Percentiles rank a stretch among this genome's conserved stretches.
Conservation (phyloP, 2,329 filamentous ascomycete genomes). For the Dothideomycetes sp. region DNA sequence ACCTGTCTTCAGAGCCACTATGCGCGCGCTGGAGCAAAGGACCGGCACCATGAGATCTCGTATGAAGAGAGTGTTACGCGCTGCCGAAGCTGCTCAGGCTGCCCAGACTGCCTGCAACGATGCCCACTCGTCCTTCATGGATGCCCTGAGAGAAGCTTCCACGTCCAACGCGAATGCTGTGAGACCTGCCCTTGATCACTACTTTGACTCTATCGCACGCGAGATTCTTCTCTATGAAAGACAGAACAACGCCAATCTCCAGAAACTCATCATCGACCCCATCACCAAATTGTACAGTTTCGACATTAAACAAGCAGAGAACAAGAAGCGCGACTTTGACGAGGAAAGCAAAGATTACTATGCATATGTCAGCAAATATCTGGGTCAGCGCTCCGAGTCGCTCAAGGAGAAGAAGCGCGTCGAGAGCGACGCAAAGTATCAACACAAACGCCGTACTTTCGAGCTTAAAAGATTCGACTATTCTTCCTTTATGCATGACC, state of each 20-base stretch:
- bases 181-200: conserved; percentile 93
- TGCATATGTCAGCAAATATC: conserved; percentile 83
- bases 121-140: conserved; percentile 71
- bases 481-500: conserved; percentile 96
- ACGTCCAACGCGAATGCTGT: conserved; percentile 90
- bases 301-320: conserved; percentile 95
- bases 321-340: conserved; percentile 95
- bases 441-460: conserved; percentile 85
- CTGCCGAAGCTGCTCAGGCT: conserved; percentile 77
- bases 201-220: conserved; percentile 91
- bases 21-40: conserved; percentile 93
- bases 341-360: conserved; percentile 99
- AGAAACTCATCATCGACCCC: conserved; percentile 91
- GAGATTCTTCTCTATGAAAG: conserved; percentile 84
- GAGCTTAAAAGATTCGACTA: conserved; percentile 98
- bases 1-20: conserved; percentile 88
- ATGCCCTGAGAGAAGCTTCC: conserved; percentile 77
- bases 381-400: conserved; percentile 93
- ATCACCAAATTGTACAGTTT: conserved; percentile 83
- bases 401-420: conserved; percentile 94
- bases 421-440: conserved; percentile 93
- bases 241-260: conserved; percentile 72
- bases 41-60: conserved; percentile 86
- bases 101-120: conserved; percentile 81
- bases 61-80: conserved; percentile 94